Percentiles rank a stretch among this genome's conserved stretches.
Conservation (phyloP, 495 filamentous ascomycete species). For the Tuber aestivum region DNA sequence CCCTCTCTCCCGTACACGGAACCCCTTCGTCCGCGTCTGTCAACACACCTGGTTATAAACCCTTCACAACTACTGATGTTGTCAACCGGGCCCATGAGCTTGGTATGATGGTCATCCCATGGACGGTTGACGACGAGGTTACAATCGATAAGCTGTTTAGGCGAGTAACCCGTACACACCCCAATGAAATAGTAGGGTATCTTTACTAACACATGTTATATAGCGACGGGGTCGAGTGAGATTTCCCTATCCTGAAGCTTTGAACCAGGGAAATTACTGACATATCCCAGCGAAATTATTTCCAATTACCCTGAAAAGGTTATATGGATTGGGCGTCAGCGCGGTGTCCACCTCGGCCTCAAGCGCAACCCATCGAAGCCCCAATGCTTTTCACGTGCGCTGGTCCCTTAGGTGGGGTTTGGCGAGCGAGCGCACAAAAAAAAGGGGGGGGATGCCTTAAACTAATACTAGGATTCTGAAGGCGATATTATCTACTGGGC, state of each 20-base stretch:
- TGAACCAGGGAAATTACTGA: background rate
- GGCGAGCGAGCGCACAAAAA: background rate
- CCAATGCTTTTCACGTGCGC: conserved; percentile 16
- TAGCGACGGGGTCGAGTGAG: conserved; percentile 33
- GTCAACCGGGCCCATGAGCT: conserved; percentile 37
- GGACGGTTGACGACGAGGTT: conserved; percentile 42
- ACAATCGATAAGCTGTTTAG: conserved; percentile 41
- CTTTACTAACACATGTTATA: conserved; percentile 11
- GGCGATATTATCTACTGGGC: background rate
- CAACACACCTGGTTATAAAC: conserved; percentile 37
- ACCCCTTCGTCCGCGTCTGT: conserved; percentile 20
- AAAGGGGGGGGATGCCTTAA: background rate
- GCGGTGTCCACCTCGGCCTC: conserved; percentile 24
- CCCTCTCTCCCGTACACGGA: conserved; percentile 37
- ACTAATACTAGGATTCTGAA: background rate
- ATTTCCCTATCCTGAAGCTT: background rate
- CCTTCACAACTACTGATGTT: conserved; percentile 37
- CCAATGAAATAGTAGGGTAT: background rate
- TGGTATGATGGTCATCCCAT: conserved; percentile 41
- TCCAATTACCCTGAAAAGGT: conserved; percentile 43
- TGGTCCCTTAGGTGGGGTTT: background rate
- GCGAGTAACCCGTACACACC: conserved; percentile 22
- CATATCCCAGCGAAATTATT: conserved; percentile 27
- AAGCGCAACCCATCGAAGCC: conserved; percentile 16
- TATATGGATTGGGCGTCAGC: conserved; percentile 27